Conservation (phyloP, 2,329 filamentous ascomycete genomes). For the Pseudogymnoascus sp. region DNA sequence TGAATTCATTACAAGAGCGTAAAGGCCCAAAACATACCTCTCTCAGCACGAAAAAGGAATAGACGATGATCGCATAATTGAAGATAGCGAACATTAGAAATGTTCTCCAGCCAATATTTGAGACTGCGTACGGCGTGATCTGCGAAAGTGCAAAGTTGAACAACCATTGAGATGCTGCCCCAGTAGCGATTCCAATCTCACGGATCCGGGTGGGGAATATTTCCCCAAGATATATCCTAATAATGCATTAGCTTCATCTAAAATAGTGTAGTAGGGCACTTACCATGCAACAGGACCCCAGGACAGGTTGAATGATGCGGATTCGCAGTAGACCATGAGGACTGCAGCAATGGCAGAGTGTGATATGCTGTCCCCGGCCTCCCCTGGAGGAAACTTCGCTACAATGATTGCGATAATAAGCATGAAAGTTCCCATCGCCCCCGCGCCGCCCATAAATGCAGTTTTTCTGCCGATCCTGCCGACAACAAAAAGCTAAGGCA, state of each 20-base stretch:
- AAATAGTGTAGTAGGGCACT: conserved; percentile 32
- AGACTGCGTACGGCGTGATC: conserved; percentile 43
- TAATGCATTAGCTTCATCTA: not conserved
- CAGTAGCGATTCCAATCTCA: conserved; percentile 43
- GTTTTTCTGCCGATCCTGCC: conserved; percentile 39
- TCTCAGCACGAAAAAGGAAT: conserved; percentile 48
- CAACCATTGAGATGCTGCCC: conserved; percentile 42
- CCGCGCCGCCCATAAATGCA: conserved; percentile 38
- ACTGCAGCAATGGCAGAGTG: conserved; percentile 36
- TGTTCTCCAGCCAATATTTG: conserved; percentile 36
- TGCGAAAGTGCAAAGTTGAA: conserved; percentile 44
- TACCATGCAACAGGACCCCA: conserved; percentile 47
- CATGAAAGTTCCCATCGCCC: conserved; percentile 43
- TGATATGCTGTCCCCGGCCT: conserved; percentile 20
- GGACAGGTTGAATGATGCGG: conserved; percentile 37
- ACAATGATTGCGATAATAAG: conserved; percentile 40
- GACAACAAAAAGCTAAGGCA: conserved; percentile 38
- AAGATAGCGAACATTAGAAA: conserved; percentile 39
- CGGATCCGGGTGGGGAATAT: conserved; percentile 44
- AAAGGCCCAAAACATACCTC: conserved; percentile 30
- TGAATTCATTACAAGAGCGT: not conserved
- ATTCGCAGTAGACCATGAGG: conserved; percentile 43
- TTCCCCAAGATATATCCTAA: conserved; percentile 22
- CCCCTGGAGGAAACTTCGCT: conserved; percentile 33
- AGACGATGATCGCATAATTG: conserved; percentile 33